A percentile compares a stretch with the other conserved stretches of the same genome.
Conservation (phyloP, 129 eudicot genomes). For the Chrysanthemum seticuspe region DNA sequence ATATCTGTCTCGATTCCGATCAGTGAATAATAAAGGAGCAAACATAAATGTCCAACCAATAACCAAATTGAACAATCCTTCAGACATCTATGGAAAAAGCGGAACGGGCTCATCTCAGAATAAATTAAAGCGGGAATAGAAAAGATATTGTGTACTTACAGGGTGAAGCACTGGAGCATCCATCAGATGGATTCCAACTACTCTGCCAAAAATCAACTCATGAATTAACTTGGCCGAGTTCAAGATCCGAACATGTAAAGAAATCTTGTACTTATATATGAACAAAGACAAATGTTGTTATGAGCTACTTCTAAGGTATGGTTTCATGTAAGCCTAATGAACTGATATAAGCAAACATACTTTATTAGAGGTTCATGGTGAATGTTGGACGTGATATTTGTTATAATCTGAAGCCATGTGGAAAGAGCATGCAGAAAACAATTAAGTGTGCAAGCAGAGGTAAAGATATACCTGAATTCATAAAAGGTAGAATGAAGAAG, state of each 20-base stretch:
- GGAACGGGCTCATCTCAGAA: conserved; percentile 9
- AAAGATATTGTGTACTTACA: conserved; percentile 34
- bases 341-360: too few species aligned
- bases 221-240: conserved; percentile 19
- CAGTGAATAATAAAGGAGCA: conserved; percentile 91
- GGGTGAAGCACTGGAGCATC: conserved; percentile 98
- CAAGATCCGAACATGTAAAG: too few species aligned
- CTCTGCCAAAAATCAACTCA: conserved; percentile 71
- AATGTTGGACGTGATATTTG: background rate
- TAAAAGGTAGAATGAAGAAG: conserved; percentile 80
- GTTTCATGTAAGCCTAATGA: too few species aligned
- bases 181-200: conserved; percentile 70
- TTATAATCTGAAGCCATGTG: background rate
- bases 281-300: too few species aligned
- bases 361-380: conserved; percentile 2
- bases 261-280: too few species aligned
- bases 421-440: conserved; percentile 2
- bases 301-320: too few species aligned
- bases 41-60: conserved; percentile 93
- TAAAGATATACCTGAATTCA: conserved; percentile 60
- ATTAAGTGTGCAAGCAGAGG: background rate
- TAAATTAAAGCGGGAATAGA: background rate
- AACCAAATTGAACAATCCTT: conserved; percentile 91
- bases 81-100: conserved; percentile 58
- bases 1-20: conserved; percentile 63